Evolutionary conservation across 345 rosid genomes (phyloP).

Genomic region (Lenwebbia sp.): DNA sequence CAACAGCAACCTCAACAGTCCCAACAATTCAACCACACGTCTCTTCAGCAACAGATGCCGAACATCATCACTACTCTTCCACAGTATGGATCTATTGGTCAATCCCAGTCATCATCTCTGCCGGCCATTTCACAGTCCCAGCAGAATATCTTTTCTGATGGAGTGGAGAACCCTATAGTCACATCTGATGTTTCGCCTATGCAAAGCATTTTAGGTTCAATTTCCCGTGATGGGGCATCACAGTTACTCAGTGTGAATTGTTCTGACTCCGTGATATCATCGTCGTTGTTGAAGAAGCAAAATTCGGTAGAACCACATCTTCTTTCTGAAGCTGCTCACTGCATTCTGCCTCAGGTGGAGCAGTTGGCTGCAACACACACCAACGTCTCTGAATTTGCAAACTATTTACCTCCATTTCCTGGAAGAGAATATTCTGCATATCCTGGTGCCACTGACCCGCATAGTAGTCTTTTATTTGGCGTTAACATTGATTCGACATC

Average conservation of each 20-base stretch:
- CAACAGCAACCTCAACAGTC: constrained; percentile 12
- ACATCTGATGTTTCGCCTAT: constrained; percentile 18
- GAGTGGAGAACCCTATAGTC: constrained; percentile 7
- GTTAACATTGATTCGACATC: constrained; percentile 35
- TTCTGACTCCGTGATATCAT: constrained; percentile 10
- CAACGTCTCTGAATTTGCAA: constrained; percentile 20
- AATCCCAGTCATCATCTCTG: constrained; percentile 19
- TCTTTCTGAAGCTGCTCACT: constrained; percentile 12
- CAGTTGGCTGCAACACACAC: constrained; percentile 20
- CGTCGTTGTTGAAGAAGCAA: constrained; percentile 17
- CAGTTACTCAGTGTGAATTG: constrained; percentile 17
- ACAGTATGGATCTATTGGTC: constrained; percentile 11
- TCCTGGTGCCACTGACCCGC: constrained; percentile 27
- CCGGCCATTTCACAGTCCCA: constrained; percentile 16
- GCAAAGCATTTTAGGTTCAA: constrained; percentile 20
- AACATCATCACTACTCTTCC: constrained; percentile 16
- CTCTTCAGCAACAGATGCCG: constrained; percentile 16
- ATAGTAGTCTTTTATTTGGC: constrained; percentile 30
- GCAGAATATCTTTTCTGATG: constrained; percentile 22
- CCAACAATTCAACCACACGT: constrained; percentile 17
- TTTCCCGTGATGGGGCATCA: constrained; percentile 18
- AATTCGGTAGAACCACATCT: constrained; percentile 12
- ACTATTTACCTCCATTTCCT: constrained; percentile 29
- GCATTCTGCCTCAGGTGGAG: constrained; percentile 24
- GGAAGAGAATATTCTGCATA: constrained; percentile 30